Conservation (phyloP, 495 filamentous ascomycete species). For the Penicillium turbatum region DNA sequence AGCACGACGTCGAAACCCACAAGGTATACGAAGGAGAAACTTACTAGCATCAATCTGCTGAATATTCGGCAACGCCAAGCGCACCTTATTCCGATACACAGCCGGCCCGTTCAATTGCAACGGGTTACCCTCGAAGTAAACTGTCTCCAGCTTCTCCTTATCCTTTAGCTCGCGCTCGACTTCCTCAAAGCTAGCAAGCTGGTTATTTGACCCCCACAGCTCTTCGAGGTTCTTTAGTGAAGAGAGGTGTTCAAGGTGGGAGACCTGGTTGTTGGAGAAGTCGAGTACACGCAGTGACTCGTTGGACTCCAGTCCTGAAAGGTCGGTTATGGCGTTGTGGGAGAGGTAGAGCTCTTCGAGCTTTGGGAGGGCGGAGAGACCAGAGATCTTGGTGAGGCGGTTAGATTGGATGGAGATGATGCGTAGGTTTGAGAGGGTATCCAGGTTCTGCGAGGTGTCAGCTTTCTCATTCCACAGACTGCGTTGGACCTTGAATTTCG, state of each 20-base stretch:
- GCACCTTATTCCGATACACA: constrained; percentile 89
- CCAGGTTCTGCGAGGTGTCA: constrained; percentile 49
- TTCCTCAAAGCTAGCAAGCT: constrained; percentile 72
- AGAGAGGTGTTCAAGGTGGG: constrained; percentile 65
- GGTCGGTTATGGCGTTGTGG: constrained; percentile 83
- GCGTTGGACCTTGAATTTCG: too few species aligned
- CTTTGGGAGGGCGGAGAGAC: constrained; percentile 64
- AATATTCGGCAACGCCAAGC: constrained; percentile 79
- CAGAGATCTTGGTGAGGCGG: constrained; percentile 75
- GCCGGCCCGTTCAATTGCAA: constrained; percentile 69
- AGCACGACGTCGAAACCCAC: background rate
- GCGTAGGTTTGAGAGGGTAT: constrained; percentile 68
- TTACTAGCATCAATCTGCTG: constrained; percentile 95
- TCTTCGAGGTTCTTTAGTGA: constrained; percentile 73
- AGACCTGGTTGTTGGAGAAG: constrained; percentile 84
- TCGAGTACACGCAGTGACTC: constrained; percentile 73
- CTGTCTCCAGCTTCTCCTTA: constrained; percentile 77
- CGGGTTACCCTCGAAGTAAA: constrained; percentile 97
- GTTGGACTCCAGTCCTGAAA: constrained; percentile 71
- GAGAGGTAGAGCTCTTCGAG: constrained; percentile 97
- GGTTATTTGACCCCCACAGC: constrained; percentile 90
- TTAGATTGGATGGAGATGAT: constrained; percentile 98
- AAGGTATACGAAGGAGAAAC: constrained; percentile 25
- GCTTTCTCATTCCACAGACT: background rate
- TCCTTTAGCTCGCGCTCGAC: constrained; percentile 74